These are phyloP conservation scores for Tylopilus felleus DNA, from an alignment of 768 basidiomycete genomes.

Conservation along the genomic window DNA sequence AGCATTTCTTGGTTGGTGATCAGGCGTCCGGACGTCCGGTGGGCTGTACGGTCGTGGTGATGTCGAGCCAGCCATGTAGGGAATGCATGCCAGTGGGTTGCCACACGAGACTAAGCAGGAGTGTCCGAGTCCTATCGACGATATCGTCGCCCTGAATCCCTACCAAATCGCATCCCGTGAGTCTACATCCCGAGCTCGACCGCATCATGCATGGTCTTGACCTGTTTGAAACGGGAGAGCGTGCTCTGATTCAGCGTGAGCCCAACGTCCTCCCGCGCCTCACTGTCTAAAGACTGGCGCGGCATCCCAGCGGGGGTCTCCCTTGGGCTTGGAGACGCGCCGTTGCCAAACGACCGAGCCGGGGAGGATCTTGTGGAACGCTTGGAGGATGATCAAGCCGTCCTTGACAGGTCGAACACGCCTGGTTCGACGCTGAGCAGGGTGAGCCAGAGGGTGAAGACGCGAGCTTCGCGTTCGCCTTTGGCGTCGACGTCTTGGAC, in stretches of 20 bases:
- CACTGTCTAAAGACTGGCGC: conserved; percentile 41
- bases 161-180: conserved; percentile 91
- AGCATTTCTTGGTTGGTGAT: conserved; percentile 91
- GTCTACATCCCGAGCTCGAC: conserved; percentile 92
- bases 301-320: conserved; percentile 38
- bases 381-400: conserved; percentile 87
- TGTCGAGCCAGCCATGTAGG: conserved; percentile 61
- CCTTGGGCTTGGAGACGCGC: conserved; percentile 90
- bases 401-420: conserved; percentile 94
- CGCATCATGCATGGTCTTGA: too few relatives aligned
- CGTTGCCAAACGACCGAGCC: conserved; percentile 94
- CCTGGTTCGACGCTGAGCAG: conserved; percentile 97
- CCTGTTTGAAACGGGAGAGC: conserved; percentile 93
- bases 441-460: too few relatives aligned
- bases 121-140: conserved; percentile 87
- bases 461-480: conserved; percentile 95
- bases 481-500: conserved; percentile 99
- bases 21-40: conserved; percentile 71
- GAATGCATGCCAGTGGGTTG: conserved; percentile 85
- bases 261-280: conserved; percentile 73
- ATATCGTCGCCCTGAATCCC: conserved; percentile 97
- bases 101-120: conserved; percentile 96
- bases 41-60: conserved; percentile 88
- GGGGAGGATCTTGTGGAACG: conserved; percentile 93
- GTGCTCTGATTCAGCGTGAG: conserved; percentile 80